A percentile compares a stretch with the other conserved stretches of the same genome.
phyloP scores from a whole-genome alignment of 345 rosid genomes.

The Abelmoschus esculentus region DNA sequence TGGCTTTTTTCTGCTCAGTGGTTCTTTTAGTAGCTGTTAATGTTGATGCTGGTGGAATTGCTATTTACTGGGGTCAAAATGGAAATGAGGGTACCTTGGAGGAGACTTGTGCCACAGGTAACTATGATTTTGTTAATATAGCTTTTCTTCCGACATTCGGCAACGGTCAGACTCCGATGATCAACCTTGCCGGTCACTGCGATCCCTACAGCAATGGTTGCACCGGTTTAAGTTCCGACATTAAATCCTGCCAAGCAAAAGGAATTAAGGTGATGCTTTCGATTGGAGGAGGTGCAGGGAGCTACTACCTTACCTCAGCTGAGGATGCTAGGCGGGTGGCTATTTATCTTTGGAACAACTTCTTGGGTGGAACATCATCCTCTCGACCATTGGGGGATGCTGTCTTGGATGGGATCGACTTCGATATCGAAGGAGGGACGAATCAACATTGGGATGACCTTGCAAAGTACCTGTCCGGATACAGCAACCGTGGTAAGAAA shows the following conservation, averaged over 20 bases:
- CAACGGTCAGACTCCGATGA: slow-evolving; percentile 13
- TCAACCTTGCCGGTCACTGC: slow-evolving; percentile 7
- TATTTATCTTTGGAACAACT: slow-evolving; percentile 21
- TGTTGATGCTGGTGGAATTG: neutral
- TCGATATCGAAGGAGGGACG: slow-evolving; percentile 22
- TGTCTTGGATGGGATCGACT: slow-evolving; percentile 11
- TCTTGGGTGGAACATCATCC: slow-evolving; percentile 16
- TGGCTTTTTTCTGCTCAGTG: slow-evolving; percentile 15
- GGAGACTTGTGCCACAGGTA: neutral
- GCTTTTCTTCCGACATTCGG: slow-evolving; percentile 28
- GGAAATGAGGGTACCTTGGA: neutral
- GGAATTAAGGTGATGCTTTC: slow-evolving; percentile 12
- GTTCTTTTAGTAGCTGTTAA: neutral
- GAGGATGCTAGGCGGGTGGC: slow-evolving; percentile 20
- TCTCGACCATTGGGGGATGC: slow-evolving; percentile 17
- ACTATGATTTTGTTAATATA: neutral
- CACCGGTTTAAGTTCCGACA: slow-evolving; percentile 9
- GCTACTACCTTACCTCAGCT: slow-evolving; percentile 14
- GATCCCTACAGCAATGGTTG: slow-evolving; percentile 11
- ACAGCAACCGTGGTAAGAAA: neutral
- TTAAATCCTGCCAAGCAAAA: slow-evolving; percentile 21
- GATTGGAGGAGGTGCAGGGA: slow-evolving; percentile 5
- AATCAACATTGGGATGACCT: slow-evolving; percentile 7
- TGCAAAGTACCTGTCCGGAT: slow-evolving; percentile 4
- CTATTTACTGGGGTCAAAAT: neutral